Evolutionary conservation across 768 basidiomycete species (phyloP).

Genomic region (Lanmaoa pseudosensibilis): DNA sequence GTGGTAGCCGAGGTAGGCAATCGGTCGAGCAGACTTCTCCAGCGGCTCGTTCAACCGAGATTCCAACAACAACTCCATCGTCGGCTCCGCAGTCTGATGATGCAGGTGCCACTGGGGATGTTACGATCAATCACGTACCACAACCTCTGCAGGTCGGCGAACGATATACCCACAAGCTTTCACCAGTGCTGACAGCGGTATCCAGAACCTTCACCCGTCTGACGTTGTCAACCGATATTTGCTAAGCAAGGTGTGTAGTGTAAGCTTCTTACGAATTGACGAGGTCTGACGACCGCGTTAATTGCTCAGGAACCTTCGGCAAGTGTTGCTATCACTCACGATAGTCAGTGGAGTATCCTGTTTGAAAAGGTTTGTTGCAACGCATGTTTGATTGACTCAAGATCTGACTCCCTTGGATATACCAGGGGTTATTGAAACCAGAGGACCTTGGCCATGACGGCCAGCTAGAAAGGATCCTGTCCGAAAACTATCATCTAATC

Average conservation of each 20-base stretch:
- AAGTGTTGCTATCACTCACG: constrained; percentile 13
- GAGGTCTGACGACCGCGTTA: too few species aligned
- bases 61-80: background rate
- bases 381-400: background rate
- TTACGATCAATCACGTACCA: constrained; percentile 3
- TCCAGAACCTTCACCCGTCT: constrained; percentile 13
- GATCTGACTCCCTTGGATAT: background rate
- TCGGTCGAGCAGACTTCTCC: background rate
- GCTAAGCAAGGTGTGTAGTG: background rate
- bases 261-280: background rate
- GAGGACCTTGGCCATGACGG: constrained; percentile 2
- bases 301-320: constrained; percentile 9
- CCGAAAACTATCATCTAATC: constrained; percentile 9
- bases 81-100: background rate
- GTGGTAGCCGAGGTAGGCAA: background rate
- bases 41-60: background rate
- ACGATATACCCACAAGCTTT: background rate
- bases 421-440: constrained; percentile 4
- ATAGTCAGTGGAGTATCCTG: constrained; percentile 14
- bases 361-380: constrained; percentile 10
- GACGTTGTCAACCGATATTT: constrained; percentile 17
- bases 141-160: background rate
- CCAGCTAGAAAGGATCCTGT: background rate
- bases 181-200: background rate
- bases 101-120: background rate